phyloP scores from a whole-genome alignment of 768 basidiomycete genomes.

The Rhizopogon roseolus region DNA sequence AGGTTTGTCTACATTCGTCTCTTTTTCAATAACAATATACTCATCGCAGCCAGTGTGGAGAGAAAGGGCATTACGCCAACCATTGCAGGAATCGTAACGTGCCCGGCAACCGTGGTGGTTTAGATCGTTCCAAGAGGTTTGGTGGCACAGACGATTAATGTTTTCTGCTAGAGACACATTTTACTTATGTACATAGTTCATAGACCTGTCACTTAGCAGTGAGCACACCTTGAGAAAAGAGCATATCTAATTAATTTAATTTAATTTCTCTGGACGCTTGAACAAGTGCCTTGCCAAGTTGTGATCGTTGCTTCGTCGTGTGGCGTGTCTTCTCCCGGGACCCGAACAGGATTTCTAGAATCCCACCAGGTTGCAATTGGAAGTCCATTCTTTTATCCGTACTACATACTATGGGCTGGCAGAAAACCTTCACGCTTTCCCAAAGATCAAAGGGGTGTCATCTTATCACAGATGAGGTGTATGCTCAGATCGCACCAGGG shows the following conservation, averaged over 20 bases:
- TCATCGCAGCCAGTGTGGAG: conserved; percentile 59
- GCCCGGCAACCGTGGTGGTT: conserved; percentile 85
- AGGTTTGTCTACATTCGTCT: conserved; percentile 40
- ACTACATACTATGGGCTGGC: conserved; percentile 70
- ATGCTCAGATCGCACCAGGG: conserved; percentile 61
- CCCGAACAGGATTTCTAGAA: too few relatives aligned
- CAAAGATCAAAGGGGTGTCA: conserved; percentile 65
- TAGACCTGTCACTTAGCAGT: neutral
- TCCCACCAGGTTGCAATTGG: too few relatives aligned
- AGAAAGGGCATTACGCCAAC: conserved; percentile 94
- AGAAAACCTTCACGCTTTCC: conserved; percentile 71
- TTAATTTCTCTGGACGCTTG: too few relatives aligned
- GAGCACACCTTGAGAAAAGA: neutral
- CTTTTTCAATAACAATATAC: neutral
- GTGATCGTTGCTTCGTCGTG: too few relatives aligned
- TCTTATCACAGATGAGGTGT: conserved; percentile 76
- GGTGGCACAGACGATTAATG: conserved; percentile 23
- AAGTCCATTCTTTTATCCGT: too few relatives aligned
- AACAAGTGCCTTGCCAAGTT: too few relatives aligned
- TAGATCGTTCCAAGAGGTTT: conserved; percentile 44
- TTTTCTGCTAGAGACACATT: neutral
- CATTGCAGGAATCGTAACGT: conserved; percentile 88
- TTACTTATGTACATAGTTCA: neutral
- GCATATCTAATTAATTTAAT: too few relatives aligned
- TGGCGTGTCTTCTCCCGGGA: too few relatives aligned